Conservation (phyloP, 2,329 filamentous ascomycete species). For the Venturia effusa region DNA sequence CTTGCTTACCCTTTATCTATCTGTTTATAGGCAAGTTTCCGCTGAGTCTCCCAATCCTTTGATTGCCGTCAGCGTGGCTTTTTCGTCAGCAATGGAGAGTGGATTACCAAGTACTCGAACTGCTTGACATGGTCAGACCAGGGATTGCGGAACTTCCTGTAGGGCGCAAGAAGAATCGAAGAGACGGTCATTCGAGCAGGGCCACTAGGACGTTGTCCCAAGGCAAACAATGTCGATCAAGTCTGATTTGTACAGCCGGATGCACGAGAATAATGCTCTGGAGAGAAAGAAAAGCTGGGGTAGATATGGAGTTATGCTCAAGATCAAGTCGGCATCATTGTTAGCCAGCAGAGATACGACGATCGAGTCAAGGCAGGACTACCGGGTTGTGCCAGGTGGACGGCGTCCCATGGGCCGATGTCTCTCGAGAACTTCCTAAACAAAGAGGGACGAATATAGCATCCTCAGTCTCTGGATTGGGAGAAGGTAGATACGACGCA, state of each 20-base stretch:
- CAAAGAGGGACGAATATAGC: background rate
- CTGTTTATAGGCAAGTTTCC: slow-evolving; percentile 11
- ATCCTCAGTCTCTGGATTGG: background rate
- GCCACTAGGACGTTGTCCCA: background rate
- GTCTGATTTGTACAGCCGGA: background rate
- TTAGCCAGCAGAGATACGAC: background rate
- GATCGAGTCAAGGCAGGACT: background rate
- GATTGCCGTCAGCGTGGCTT: background rate
- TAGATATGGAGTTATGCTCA: background rate
- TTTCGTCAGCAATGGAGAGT: background rate
- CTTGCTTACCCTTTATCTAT: slow-evolving; percentile 13
- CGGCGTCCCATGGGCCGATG: background rate
- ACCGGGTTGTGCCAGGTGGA: background rate
- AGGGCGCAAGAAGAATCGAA: slow-evolving; percentile 5
- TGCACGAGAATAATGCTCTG: background rate
- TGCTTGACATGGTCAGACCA: slow-evolving; percentile 12
- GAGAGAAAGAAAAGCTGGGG: background rate
- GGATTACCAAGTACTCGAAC: slow-evolving; percentile 11
- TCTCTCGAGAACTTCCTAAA: background rate
- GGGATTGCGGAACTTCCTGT: slow-evolving; percentile 9
- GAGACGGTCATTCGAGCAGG: slow-evolving; percentile 9
- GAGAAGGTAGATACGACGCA: background rate
- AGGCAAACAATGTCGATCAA: background rate
- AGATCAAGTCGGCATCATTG: background rate
- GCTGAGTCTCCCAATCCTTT: slow-evolving; percentile 14